phyloP scores from a whole-genome alignment of 768 basidiomycete species.

The Mycena belliarum region DNA sequence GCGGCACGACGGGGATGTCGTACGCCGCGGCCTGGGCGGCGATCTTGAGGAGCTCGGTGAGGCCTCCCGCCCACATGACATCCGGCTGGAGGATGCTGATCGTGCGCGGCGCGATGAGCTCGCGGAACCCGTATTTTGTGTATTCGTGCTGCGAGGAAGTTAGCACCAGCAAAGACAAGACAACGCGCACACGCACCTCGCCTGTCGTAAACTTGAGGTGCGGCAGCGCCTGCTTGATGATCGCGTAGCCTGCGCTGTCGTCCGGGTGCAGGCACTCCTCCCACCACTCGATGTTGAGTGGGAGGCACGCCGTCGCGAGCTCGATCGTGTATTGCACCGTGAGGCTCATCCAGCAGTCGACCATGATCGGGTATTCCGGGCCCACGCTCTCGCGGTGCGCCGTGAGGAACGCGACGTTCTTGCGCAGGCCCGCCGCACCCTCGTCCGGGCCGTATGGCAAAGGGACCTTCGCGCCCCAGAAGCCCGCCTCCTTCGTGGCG shows the following conservation, averaged over 20 bases:
- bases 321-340: constrained; percentile 34
- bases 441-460: constrained; percentile 34
- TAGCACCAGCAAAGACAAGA: too few species aligned
- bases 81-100: constrained; percentile 33
- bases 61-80: constrained; percentile 33
- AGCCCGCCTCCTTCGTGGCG: constrained; percentile 29
- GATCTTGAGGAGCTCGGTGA: constrained; percentile 35
- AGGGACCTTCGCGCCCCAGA: constrained; percentile 33
- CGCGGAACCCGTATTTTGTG: constrained; percentile 34
- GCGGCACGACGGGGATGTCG: constrained; percentile 49
- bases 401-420: constrained; percentile 31
- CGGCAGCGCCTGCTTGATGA: constrained; percentile 31
- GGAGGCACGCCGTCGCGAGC: constrained; percentile 31
- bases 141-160: constrained; percentile 28
- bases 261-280: constrained; percentile 34
- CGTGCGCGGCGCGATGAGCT: constrained; percentile 31
- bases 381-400: constrained; percentile 31
- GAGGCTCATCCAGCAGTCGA: constrained; percentile 32
- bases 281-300: constrained; percentile 34
- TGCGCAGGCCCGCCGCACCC: constrained; percentile 27
- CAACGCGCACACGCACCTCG: constrained; percentile 21
- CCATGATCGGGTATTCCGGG: constrained; percentile 32
- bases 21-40: constrained; percentile 41
- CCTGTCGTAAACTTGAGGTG: constrained; percentile 33
- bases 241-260: constrained; percentile 29